Percentiles rank a stretch among this genome's conserved stretches.
Conservation (phyloP, 2,329 filamentous ascomycete genomes). For the Lomentospora prolificans region DNA sequence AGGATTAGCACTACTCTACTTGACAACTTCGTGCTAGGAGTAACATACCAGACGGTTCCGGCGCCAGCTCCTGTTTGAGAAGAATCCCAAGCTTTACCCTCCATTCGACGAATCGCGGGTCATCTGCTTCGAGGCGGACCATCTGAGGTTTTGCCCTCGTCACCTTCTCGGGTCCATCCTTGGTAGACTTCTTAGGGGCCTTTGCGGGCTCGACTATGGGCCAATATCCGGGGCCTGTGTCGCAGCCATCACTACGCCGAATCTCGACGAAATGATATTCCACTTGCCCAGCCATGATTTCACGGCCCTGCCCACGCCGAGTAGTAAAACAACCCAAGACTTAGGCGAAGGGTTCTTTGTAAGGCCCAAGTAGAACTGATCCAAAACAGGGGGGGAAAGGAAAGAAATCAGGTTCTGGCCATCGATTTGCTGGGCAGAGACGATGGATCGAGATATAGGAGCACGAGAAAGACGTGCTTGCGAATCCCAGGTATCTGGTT, state of each 20-base stretch:
- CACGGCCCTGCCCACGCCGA: too few relatives aligned
- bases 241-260: constrained; percentile 34
- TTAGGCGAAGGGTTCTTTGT: too few relatives aligned
- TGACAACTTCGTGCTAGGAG: too few relatives aligned
- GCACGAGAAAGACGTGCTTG: too few relatives aligned
- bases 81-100: constrained; percentile 34
- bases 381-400: too few relatives aligned
- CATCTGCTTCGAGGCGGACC: constrained; percentile 30
- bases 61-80: constrained; percentile 34
- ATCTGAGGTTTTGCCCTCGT: constrained; percentile 32
- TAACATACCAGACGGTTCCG: constrained; percentile 27
- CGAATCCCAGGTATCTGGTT: too few relatives aligned
- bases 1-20: too few relatives aligned
- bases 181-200: constrained; percentile 25
- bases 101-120: constrained; percentile 34
- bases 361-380: too few relatives aligned
- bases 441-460: too few relatives aligned
- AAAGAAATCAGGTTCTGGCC: too few relatives aligned
- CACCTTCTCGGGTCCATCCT: constrained; percentile 25
- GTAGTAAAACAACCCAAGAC: too few relatives aligned
- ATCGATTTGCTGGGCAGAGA: too few relatives aligned
- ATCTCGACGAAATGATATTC: constrained; percentile 16
- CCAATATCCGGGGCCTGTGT: constrained; percentile 35
- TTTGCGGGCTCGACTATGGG: constrained; percentile 19
- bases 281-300: background rate